phyloP scores from a whole-genome alignment of 352 stramenopile genomes.

The Pythium brassicae region DNA sequence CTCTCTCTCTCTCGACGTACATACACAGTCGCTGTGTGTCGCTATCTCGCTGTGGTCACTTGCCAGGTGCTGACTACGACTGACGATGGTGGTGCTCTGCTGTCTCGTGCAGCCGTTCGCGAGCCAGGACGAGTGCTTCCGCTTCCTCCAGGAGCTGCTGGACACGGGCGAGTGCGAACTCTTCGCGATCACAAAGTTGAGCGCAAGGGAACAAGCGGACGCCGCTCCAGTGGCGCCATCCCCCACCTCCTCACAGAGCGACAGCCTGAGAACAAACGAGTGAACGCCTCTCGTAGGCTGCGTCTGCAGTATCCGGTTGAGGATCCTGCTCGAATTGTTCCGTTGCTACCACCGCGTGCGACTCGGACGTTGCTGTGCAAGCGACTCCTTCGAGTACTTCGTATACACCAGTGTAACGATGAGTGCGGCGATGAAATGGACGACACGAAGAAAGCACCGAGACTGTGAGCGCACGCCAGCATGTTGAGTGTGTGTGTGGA shows the following conservation, averaged over 20 bases:
- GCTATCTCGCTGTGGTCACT: background rate
- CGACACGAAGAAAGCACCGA: no score
- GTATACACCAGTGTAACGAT: no score
- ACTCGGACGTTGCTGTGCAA: no score
- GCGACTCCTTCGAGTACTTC: no score
- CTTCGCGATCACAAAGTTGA: constrained; percentile 22
- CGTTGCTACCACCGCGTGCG: no score
- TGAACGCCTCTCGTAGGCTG: no score
- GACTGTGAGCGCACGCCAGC: no score
- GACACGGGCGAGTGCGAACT: constrained; percentile 68
- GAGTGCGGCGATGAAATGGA: no score
- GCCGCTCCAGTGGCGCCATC: background rate
- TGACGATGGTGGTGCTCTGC: background rate
- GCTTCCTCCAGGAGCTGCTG: constrained; percentile 65
- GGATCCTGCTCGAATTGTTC: no score
- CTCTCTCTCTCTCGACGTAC: background rate
- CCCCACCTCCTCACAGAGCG: background rate
- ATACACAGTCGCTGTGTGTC: background rate
- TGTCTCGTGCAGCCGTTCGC: constrained; percentile 30
- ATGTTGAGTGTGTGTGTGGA: no score
- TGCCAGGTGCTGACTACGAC: background rate
- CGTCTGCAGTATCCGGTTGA: no score
- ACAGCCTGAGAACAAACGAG: no score
- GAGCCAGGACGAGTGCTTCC: constrained; percentile 36
- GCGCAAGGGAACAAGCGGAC: background rate